Base-by-base conservation (phyloP, 2,329 filamentous ascomycete species). In the Exserohilum rostratum region DNA sequence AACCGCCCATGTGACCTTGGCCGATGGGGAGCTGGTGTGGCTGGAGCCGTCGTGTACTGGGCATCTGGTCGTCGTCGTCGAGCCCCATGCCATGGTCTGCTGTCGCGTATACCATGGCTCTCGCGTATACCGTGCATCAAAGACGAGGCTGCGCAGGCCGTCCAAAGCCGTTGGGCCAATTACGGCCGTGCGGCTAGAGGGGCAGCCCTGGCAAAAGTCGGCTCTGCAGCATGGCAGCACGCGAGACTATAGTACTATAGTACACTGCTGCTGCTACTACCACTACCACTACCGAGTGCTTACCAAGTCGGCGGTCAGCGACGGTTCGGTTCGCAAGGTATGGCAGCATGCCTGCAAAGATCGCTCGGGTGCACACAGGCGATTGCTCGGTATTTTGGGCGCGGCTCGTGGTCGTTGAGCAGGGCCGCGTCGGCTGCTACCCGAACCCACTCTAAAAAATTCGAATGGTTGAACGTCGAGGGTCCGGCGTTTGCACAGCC, bases 401-500 rank as follows among this genome's bases (percentile, higher is more conserved):
- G 46, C 57, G 49, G 15, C 10, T 17, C 31, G 31, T 30, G 12
- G 44, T 46, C 44, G 53, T 45, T 33, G 40, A 44, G 46, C 50
- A 55, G 46, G 53, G 35, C 50, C 39, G 53, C 60, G 53, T 68
- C 65, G 64, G 64, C 60, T 61, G 53, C 49, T 46, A 67, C 54
- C 64, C 65, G 65, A 65, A 49, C 53, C 60, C 56, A 63, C 51
- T 53, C 56, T 55, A 52, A 60, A 64, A 61, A 60, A 17, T 60
- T 46, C 58, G 49, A 55, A 53, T 64, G 58, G 55, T 30, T 37
- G 25, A 51, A 18, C 15, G 13, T 51, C 51, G 58, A 44, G 38
- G 40, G 39, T 7, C 50, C 47, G 49, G 53, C 51, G 20, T 29
- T 53, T 51, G 54, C 62, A 63, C 60, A 61, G 60, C 62, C 60